Evolutionary conservation across 495 filamentous ascomycete species (phyloP).

Genomic region (Saxispiralis lemnorum): DNA sequence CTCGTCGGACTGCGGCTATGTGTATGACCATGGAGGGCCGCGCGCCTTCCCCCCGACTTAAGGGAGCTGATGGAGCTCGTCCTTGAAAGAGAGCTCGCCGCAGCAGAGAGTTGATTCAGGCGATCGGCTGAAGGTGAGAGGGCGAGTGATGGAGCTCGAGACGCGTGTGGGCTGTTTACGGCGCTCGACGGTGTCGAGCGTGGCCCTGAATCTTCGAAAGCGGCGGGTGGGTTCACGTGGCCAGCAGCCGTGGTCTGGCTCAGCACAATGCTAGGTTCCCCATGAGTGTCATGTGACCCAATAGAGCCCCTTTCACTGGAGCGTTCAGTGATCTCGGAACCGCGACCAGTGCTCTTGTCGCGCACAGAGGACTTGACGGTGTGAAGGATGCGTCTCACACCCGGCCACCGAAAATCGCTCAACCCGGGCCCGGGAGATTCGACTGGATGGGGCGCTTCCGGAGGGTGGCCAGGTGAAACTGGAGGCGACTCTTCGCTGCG

Average conservation of each 20-base stretch:
- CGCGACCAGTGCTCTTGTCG: slow-evolving; percentile 26
- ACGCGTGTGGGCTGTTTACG: slow-evolving; percentile 12
- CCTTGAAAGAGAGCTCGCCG: slow-evolving; percentile 3
- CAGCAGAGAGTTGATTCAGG: neutral
- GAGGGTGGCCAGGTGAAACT: slow-evolving; percentile 23
- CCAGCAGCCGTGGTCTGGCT: slow-evolving; percentile 23
- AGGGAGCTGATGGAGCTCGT: slow-evolving; percentile 9
- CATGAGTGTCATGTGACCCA: slow-evolving; percentile 22
- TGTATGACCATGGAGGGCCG: neutral
- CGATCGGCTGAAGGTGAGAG: slow-evolving; percentile 6
- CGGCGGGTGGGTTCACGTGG: slow-evolving; percentile 21
- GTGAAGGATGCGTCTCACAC: slow-evolving; percentile 34
- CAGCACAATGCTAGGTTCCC: slow-evolving; percentile 24
- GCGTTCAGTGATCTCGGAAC: slow-evolving; percentile 30
- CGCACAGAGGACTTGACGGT: slow-evolving; percentile 17
- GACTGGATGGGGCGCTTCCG: slow-evolving; percentile 30
- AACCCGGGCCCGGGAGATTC: slow-evolving; percentile 24
- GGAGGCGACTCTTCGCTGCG: slow-evolving; percentile 19
- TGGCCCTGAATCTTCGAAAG: slow-evolving; percentile 15
- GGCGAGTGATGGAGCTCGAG: slow-evolving; percentile 7
- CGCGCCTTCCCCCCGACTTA: slow-evolving; percentile 3
- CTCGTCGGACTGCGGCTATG: neutral
- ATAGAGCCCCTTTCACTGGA: slow-evolving; percentile 30
- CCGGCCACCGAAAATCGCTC: slow-evolving; percentile 21
- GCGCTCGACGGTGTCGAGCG: slow-evolving; percentile 3